Conservation (phyloP, 1,139 yeast species). For the Kluyveromyces marxianus region DNA sequence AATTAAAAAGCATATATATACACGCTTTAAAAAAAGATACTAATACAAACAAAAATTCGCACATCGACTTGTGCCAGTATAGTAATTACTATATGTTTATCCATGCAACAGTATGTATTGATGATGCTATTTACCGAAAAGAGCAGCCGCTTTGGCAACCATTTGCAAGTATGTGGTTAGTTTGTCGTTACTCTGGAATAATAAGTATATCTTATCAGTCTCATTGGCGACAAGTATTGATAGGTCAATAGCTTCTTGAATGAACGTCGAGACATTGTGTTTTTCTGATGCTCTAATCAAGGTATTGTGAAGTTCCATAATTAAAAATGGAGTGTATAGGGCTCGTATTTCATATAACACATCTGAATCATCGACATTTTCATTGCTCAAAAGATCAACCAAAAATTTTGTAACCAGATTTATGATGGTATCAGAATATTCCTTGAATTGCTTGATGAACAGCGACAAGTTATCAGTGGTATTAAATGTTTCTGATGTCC, state of each 20-base stretch:
- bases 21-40: not conserved
- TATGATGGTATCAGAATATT: conserved; percentile 20
- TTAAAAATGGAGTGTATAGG: conserved; percentile 64
- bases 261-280: conserved; percentile 30
- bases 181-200: conserved; percentile 56
- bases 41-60: not conserved
- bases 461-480: conserved; percentile 26
- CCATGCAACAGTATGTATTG: not conserved
- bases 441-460: conserved; percentile 26
- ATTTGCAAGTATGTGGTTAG: conserved; percentile 53
- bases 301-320: conserved; percentile 54
- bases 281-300: conserved; percentile 38
- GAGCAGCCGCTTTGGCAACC: conserved; percentile 50
- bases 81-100: not conserved
- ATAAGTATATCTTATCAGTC: conserved; percentile 38
- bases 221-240: conserved; percentile 50
- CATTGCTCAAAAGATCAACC: conserved; percentile 25
- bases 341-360: conserved; percentile 40
- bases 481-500: conserved; percentile 17
- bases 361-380: conserved; percentile 21
- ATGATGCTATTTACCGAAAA: conserved; percentile 31
- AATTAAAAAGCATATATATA: not conserved
- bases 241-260: conserved; percentile 50
- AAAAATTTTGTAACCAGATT: conserved; percentile 25
- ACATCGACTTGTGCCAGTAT: too few species aligned